These are phyloP conservation scores for Suillus sp. DNA, from an alignment of 768 basidiomycete species.

Conservation along the genomic window DNA sequence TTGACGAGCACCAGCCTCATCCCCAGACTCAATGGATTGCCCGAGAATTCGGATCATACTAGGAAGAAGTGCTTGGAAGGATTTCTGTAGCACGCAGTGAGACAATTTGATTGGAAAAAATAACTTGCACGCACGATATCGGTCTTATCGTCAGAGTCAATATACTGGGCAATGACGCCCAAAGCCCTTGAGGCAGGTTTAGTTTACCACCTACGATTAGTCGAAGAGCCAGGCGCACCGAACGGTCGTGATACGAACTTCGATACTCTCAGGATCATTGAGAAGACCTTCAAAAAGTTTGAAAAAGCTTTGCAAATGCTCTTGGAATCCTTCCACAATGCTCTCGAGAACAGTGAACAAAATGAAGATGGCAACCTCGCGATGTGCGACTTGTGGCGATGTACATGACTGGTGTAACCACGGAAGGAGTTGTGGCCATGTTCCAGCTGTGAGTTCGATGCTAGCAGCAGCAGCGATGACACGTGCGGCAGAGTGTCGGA, in stretches of 20 bases:
- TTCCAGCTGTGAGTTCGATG: conserved; percentile 76
- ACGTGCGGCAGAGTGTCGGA: conserved; percentile 90
- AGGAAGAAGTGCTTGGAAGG: conserved; percentile 86
- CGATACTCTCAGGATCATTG: conserved; percentile 80
- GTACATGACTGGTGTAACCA: conserved; percentile 81
- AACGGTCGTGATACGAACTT: conserved; percentile 89
- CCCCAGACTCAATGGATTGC: conserved; percentile 74
- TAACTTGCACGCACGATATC: conserved; percentile 65
- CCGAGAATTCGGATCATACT: conserved; percentile 87
- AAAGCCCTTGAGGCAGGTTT: conserved; percentile 55
- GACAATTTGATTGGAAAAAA: conserved; percentile 9
- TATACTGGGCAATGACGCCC: conserved; percentile 91
- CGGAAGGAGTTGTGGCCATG: conserved; percentile 87
- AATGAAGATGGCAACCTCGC: conserved; percentile 91
- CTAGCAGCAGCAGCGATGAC: conserved; percentile 91
- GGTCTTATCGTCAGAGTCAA: conserved; percentile 83
- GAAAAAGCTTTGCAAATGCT: conserved; percentile 74
- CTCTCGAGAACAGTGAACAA: conserved; percentile 90
- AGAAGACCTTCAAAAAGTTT: conserved; percentile 75
- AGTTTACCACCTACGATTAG: conserved; percentile 11
- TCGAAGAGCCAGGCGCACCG: conserved; percentile 44
- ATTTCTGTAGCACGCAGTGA: conserved; percentile 50
- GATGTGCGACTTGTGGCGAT: conserved; percentile 68
- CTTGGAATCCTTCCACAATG: conserved; percentile 86
- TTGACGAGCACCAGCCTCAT: conserved; percentile 83